phyloP scores from a whole-genome alignment of 2,329 filamentous ascomycete genomes.

The Claviceps africana region DNA sequence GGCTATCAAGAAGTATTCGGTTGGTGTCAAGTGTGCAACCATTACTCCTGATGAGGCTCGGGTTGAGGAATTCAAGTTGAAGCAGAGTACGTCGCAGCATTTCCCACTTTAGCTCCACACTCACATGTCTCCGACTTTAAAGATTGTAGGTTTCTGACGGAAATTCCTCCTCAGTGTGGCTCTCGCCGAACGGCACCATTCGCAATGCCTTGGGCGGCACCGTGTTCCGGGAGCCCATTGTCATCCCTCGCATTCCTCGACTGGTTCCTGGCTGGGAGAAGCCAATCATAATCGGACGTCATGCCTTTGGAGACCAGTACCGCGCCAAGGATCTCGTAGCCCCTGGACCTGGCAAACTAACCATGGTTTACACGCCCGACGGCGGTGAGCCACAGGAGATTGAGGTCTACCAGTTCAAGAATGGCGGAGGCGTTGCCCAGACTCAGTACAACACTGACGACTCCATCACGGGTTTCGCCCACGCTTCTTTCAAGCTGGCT shows the following conservation, averaged over 20 bases:
- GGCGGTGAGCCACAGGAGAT: constrained; percentile 72
- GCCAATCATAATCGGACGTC: constrained; percentile 96
- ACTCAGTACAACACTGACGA: constrained; percentile 98
- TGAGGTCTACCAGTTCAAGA: constrained; percentile 81
- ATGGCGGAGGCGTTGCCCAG: constrained; percentile 76
- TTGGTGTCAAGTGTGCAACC: constrained; percentile 97
- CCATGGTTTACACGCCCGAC: constrained; percentile 86
- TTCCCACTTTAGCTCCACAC: not conserved
- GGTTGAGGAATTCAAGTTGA: constrained; percentile 95
- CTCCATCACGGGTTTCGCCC: constrained; percentile 86
- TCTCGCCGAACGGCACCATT: constrained; percentile 89
- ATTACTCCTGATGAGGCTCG: constrained; percentile 96
- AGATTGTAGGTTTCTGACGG: not conserved
- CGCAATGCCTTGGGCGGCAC: constrained; percentile 71
- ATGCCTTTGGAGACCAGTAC: constrained; percentile 98
- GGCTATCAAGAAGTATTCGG: constrained; percentile 97
- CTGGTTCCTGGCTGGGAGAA: constrained; percentile 97
- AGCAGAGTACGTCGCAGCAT: constrained; percentile 64
- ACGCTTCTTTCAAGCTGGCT: constrained; percentile 92
- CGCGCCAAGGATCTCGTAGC: constrained; percentile 85
- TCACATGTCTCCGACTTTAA: not conserved
- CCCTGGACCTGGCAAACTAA: constrained; percentile 69
- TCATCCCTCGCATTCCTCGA: constrained; percentile 84
- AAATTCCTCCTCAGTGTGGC: constrained; percentile 61
- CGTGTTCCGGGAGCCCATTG: constrained; percentile 97